Base-by-base conservation (phyloP, 2,329 filamentous ascomycete species). In the Arachnopeziza araneosa region DNA sequence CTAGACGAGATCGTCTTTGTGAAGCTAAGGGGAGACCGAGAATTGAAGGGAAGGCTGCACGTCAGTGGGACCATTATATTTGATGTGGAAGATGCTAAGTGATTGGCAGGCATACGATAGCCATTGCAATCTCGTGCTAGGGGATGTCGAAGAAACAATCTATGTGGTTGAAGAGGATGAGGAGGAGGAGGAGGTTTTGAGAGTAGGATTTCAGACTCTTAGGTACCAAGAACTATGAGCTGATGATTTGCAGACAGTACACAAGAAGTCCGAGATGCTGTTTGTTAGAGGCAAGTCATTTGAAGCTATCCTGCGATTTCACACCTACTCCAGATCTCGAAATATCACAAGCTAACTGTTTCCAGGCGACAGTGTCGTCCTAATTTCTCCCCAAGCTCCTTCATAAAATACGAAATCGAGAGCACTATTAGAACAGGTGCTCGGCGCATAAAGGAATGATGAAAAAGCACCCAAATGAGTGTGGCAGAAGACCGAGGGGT, bases 221-320 rank as follows among this genome's bases (percentile, higher is more conserved):
- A 50, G 24, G 26, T 19, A 57, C 19, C 57, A 30, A 30, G 21
- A 21, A 19, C 30, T 24, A 48, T 21, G 17, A 23, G 24, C 50
- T 58, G 30, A 58, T 44, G 23, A 44, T 14, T 44, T 53, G 30
- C 64, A 96, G 90, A 96, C 93, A 17, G 86, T 95, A 64, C 96
- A 93, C 78, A 96, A 96, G 77, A 96, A 97, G 75, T 96, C 92
- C 51, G 95, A 98, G 74, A 99, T 99, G 95, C 79, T 99, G 22
- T 99, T 99, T 74, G 93, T 99, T 60, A 83, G 95, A 90, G 93
- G 93, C 93, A 78, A 64, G 83, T 75, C 51, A 23, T 30, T 44
- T 12, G 17, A 44, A 14, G 36, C 12, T n/a, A 36, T 8, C 36
- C 26, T 30, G 9, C 56, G 19, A 49, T 21, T 32, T n/a, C n/a